Evolutionary conservation across 495 filamentous ascomycete genomes (phyloP).

Genomic region (Penicillium nucicola): DNA sequence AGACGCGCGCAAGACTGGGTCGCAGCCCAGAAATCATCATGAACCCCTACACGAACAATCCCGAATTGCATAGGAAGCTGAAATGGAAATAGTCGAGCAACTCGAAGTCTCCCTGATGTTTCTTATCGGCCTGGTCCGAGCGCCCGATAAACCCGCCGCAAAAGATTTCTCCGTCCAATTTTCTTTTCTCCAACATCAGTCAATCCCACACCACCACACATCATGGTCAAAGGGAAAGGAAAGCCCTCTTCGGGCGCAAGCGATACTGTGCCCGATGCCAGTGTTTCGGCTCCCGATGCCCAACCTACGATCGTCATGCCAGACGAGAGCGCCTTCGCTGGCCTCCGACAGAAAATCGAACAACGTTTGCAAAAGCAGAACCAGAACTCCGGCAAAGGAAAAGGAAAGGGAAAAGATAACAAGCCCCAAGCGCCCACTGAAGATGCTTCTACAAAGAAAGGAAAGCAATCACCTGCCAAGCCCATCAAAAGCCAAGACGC

Average conservation of each 20-base stretch:
- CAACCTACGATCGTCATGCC: constrained; percentile 33
- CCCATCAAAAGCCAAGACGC: constrained; percentile 24
- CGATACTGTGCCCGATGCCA: constrained; percentile 13
- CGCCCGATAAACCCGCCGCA: constrained; percentile 30
- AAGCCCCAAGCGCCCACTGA: constrained; percentile 17
- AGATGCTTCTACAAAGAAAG: constrained; percentile 19
- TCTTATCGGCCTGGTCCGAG: constrained; percentile 33
- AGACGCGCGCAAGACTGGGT: constrained; percentile 3
- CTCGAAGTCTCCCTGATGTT: constrained; percentile 12
- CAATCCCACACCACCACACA: constrained; percentile 14
- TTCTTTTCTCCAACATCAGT: constrained; percentile 16
- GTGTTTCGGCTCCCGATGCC: constrained; percentile 15
- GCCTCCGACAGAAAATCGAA: constrained; percentile 64
- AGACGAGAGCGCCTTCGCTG: constrained; percentile 58
- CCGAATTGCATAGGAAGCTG: constrained; percentile 1
- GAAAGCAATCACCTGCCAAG: constrained; percentile 28
- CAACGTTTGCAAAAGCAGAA: constrained; percentile 44
- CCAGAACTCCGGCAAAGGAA: constrained; percentile 43
- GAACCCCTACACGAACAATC: not conserved
- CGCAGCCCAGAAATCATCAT: constrained; percentile 12
- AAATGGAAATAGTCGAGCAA: constrained; percentile 10
- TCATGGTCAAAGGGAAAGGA: constrained; percentile 41
- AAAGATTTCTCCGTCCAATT: constrained; percentile 32
- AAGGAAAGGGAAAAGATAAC: constrained; percentile 48
- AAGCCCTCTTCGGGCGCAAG: constrained; percentile 38